These are phyloP conservation scores for Fusarium burgessii DNA, from an alignment of 2,329 filamentous ascomycete species.

Conservation along the genomic window DNA sequence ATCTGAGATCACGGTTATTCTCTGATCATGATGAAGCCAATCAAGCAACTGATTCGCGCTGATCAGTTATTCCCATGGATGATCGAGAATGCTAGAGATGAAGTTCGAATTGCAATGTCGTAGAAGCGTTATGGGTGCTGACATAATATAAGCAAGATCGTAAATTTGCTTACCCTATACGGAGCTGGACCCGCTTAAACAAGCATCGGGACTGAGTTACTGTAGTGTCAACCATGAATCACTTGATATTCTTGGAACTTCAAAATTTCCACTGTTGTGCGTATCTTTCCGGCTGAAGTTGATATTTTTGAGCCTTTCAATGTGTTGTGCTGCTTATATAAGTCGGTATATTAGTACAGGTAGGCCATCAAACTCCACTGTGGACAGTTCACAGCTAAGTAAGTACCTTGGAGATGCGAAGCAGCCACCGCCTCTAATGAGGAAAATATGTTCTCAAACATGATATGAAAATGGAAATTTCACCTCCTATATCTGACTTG, in stretches of 20 bases:
- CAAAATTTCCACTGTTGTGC: no score
- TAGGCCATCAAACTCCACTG: background rate
- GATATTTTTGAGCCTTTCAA: background rate
- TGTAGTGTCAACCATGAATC: no score
- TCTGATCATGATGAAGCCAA: no score
- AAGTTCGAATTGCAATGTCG: background rate
- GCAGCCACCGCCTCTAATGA: background rate
- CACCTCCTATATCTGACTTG: background rate
- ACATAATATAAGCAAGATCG: background rate
- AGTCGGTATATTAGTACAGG: background rate
- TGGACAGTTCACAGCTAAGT: background rate
- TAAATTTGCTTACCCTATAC: background rate
- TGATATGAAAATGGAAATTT: background rate
- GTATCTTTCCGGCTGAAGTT: no score
- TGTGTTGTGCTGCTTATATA: background rate
- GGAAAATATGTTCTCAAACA: background rate
- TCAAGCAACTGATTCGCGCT: background rate
- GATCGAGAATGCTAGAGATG: background rate
- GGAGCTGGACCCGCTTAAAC: no score
- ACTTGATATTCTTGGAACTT: no score
- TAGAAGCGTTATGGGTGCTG: background rate
- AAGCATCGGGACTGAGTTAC: background rate
- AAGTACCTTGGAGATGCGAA: no score
- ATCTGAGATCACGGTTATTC: background rate
- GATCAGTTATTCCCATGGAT: background rate